These are phyloP conservation scores for Scheffersomyces quercinus DNA, from an alignment of 1,139 yeast genomes.

Conservation along the genomic window DNA sequence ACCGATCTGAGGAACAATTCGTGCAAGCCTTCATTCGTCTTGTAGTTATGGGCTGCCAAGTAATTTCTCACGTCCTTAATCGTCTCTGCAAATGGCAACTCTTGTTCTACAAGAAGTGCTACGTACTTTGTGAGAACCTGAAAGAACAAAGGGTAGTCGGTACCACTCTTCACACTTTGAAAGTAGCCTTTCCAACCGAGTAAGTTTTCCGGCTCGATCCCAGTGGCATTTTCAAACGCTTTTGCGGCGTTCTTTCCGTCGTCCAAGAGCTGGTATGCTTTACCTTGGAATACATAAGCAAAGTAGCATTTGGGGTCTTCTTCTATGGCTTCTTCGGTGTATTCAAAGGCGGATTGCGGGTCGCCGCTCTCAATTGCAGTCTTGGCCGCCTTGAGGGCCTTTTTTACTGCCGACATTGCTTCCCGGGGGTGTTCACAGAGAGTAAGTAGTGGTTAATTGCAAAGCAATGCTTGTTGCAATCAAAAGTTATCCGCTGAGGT, in stretches of 20 bases:
- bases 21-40: constrained; percentile 30
- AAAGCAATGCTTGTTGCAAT: no score
- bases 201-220: constrained; percentile 53
- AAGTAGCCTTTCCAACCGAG: constrained; percentile 84
- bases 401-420: constrained; percentile 32
- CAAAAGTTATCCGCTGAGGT: no score
- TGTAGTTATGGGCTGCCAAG: constrained; percentile 35
- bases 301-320: constrained; percentile 60
- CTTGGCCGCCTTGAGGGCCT: constrained; percentile 58
- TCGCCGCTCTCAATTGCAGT: constrained; percentile 57
- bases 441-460: no score
- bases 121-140: constrained; percentile 33
- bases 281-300: constrained; percentile 67
- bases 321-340: constrained; percentile 51
- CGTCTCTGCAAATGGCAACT: constrained; percentile 44
- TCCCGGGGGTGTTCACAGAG: no score
- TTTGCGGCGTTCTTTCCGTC: constrained; percentile 44
- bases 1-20: constrained; percentile 53
- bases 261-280: constrained; percentile 49
- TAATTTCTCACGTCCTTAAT: constrained; percentile 49
- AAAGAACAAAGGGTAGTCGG: constrained; percentile 50
- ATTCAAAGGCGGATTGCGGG: constrained; percentile 56
- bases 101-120: constrained; percentile 29
- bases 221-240: constrained; percentile 58
- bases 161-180: constrained; percentile 27